Conservation (phyloP, 306 rosid species). For the Rosa persica region DNA sequence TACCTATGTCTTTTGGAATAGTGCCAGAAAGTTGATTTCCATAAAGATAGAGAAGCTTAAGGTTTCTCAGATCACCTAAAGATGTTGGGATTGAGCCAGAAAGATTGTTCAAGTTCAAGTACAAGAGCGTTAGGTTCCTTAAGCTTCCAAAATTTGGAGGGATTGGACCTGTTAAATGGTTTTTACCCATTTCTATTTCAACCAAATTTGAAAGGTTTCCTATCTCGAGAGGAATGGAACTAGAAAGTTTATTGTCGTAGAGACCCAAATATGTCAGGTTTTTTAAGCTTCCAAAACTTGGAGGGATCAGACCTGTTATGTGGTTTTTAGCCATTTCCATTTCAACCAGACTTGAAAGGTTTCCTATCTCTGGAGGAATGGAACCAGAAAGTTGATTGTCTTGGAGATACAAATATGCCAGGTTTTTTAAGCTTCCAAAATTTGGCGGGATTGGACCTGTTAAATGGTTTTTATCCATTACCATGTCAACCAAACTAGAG, state of each 20-base stretch:
- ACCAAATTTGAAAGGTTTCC: conserved; percentile 13
- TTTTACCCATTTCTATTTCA: not conserved
- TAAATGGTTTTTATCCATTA: not conserved
- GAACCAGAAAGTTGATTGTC: not conserved
- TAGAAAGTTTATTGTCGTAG: conserved; percentile 25
- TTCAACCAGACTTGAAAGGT: not conserved
- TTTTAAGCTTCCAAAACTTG: conserved; percentile 13
- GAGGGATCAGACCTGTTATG: not conserved
- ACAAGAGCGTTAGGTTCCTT: not conserved
- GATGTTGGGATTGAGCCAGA: not conserved
- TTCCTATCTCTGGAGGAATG: not conserved
- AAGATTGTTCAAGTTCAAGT: not conserved
- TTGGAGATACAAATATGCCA: not conserved
- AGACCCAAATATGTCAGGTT: conserved; percentile 8
- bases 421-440: not conserved
- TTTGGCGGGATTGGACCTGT: not conserved
- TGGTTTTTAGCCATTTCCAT: not conserved
- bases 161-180: not conserved
- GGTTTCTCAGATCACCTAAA: not conserved
- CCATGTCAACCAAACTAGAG: not conserved
- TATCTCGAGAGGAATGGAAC: conserved; percentile 24
- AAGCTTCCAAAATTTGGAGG: not conserved
- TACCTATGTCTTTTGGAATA: not conserved
- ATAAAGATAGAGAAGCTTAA: not conserved
- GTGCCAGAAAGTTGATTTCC: not conserved